Evolutionary conservation across 352 stramenopile species (phyloP), one percentile per base, ranked within the genome.

Genomic region (Pythium chondricola): DNA sequence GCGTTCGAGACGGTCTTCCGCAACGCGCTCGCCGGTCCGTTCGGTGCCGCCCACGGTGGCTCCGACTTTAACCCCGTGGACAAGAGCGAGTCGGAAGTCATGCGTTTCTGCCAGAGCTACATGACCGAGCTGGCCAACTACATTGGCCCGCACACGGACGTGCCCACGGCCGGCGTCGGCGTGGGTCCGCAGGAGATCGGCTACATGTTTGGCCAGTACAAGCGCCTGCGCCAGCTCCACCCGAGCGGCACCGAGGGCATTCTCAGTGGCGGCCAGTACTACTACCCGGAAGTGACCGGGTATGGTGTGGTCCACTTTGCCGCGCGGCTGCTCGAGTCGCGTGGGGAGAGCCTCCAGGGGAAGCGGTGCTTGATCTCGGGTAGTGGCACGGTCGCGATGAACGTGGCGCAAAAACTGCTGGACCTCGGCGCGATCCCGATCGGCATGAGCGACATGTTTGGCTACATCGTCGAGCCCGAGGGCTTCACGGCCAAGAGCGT

Each of bases 61-160:
- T 95, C 89, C 27, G 96, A 99, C 64, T 98, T 99, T 56, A 97
- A 98, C 68, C 95, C 96, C 7, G 75, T 96, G 51, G 90, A 98
- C 70, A 98, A 99, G 72, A 97, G 76, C 44, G 95, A 99, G 66
- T 81, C 87, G 21, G 96, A 99, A 62, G 94, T 98, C 56, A 97
- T 98, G 77, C 82, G 95, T 40, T 99, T 99, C 67, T 98, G 95
- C 60, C 95, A 99, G 73, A 95, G 76, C 35, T 99, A 97, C 72
- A 98, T 98, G 93, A 98, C 93, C 2, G 96, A 99, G 64, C 69
- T 99, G 42, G 83, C 87, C 53, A 98, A 98, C 63, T 99, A 99
- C 77, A 97, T 99, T 62, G 96, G 95, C 7, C 93, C 94, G 10
- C 89, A 97, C 69, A 81, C 94, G 48, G 95, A 99, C 65, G 84